phyloP scores from a whole-genome alignment of 75 land plant species.

The Pinus albicaulis region DNA sequence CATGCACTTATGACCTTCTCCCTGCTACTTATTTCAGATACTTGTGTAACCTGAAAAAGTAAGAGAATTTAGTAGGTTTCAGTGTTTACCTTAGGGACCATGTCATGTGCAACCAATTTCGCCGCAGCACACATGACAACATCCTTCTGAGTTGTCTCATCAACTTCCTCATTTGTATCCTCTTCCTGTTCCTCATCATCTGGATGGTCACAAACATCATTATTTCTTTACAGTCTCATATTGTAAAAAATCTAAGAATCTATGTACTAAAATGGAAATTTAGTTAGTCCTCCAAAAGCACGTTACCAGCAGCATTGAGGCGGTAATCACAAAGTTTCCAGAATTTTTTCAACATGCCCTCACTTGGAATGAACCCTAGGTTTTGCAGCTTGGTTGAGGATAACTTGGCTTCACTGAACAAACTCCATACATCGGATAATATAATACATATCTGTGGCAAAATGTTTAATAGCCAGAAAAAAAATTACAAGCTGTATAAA shows the following conservation, averaged over 20 bases:
- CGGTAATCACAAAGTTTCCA: constrained; percentile 85
- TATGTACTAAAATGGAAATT: background rate
- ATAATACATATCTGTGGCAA: constrained; percentile 64
- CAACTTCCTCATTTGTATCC: constrained; percentile 61
- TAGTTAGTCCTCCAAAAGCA: background rate
- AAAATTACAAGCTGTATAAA: constrained; percentile 1
- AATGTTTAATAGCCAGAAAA: background rate
- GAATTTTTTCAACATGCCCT: constrained; percentile 52
- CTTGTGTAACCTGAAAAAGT: background rate
- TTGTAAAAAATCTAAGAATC: background rate
- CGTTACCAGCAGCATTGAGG: constrained; percentile 67
- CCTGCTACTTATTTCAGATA: background rate
- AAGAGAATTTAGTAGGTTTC: background rate
- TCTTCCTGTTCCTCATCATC: constrained; percentile 89
- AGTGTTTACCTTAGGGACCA: constrained; percentile 70
- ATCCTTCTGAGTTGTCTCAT: constrained; percentile 76
- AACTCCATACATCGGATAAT: constrained; percentile 77
- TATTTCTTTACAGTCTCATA: background rate
- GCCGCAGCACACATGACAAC: constrained; percentile 78
- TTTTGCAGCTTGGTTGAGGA: constrained; percentile 59
- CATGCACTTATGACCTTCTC: background rate
- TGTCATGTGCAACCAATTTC: constrained; percentile 72
- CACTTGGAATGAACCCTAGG: constrained; percentile 70
- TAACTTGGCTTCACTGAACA: constrained; percentile 67
- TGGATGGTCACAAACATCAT: constrained; percentile 17